Conservation (phyloP, 495 filamentous ascomycete genomes). For the Amphirosellinia nigrospora region DNA sequence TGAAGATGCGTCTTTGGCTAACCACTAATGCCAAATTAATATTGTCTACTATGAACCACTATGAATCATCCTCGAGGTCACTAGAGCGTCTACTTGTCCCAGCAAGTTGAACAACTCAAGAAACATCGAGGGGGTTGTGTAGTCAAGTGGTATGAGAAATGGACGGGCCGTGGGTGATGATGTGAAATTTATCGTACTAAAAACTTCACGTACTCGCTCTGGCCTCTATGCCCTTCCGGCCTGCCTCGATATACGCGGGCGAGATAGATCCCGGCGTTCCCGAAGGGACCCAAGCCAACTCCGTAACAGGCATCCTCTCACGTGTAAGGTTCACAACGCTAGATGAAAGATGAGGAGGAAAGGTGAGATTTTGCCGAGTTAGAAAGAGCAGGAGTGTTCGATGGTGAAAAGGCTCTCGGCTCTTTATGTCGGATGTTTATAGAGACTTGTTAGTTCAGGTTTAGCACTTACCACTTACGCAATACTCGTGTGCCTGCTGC, state of each 20-base stretch:
- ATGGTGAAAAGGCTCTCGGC: background rate
- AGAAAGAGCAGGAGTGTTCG: background rate
- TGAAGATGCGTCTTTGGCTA: slow-evolving; percentile 14
- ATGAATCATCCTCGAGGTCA: background rate
- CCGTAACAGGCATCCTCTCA: slow-evolving; percentile 24
- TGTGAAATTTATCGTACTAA: background rate
- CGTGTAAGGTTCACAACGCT: background rate
- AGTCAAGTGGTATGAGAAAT: background rate
- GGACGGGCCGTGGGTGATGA: background rate
- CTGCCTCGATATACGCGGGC: background rate
- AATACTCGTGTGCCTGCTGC: slow-evolving; percentile 18
- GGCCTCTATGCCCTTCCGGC: slow-evolving; percentile 10
- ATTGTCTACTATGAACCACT: background rate
- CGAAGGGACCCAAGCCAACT: slow-evolving; percentile 24
- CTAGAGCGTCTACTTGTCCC: too few species aligned
- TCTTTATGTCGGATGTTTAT: background rate
- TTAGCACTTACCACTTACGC: slow-evolving; percentile 17
- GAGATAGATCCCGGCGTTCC: slow-evolving; percentile 10
- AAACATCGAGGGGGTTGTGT: too few species aligned
- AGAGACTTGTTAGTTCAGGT: background rate
- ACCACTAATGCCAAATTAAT: slow-evolving; percentile 13
- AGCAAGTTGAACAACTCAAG: background rate
- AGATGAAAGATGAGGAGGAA: background rate
- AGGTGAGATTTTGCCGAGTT: background rate
- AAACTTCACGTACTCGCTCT: slow-evolving; percentile 12